Conservation (phyloP, 257 asterid species). For the Nicotiana otophora region DNA sequence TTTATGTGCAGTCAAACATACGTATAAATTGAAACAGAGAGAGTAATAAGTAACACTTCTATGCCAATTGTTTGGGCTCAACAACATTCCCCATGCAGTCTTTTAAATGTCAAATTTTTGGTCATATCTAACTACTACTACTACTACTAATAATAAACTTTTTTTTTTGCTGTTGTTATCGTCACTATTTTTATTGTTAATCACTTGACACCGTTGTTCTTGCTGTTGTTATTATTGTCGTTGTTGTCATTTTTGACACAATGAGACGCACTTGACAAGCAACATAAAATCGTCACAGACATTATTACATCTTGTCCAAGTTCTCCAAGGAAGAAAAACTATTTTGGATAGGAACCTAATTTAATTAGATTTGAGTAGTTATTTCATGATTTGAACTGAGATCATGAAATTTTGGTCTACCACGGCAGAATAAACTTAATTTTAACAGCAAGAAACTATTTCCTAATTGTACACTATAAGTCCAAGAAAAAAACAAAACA, state of each 20-base stretch:
- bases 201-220: not conserved
- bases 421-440: not conserved
- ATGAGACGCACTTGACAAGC: conserved; percentile 1
- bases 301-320: not conserved
- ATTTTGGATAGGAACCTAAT: not conserved
- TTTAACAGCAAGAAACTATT: not conserved
- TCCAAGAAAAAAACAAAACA: not conserved
- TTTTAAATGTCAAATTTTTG: too few relatives aligned
- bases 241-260: not conserved
- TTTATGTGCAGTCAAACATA: too few relatives aligned
- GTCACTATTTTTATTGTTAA: not conserved
- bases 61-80: too few relatives aligned
- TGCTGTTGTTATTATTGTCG: too few relatives aligned
- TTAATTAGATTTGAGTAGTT: not conserved
- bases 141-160: too few relatives aligned
- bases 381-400: not conserved
- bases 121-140: too few relatives aligned
- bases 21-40: too few relatives aligned
- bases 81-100: too few relatives aligned
- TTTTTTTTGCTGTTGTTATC: too few relatives aligned
- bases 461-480: not conserved
- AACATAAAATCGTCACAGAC: not conserved
- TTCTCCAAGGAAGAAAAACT: not conserved
- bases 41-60: too few relatives aligned
- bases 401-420: not conserved